These are phyloP conservation scores for Elaeis oleifera DNA, from an alignment of 202 grass and related monocot species.

Conservation along the genomic window DNA sequence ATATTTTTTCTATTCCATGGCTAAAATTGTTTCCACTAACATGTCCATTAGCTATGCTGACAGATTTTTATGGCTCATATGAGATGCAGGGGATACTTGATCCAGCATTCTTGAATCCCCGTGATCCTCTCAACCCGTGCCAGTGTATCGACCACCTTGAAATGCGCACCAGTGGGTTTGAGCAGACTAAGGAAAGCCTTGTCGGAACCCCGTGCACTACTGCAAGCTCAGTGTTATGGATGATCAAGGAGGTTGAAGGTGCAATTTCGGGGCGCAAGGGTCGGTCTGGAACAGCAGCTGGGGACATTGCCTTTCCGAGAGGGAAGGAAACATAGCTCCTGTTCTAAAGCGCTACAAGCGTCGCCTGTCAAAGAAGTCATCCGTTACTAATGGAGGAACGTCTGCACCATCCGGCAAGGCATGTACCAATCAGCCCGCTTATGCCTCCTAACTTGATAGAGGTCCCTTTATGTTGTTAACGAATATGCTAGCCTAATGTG, in stretches of 20 bases:
- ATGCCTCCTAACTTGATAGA: not conserved
- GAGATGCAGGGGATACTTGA: too few species aligned
- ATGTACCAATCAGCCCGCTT: too few species aligned
- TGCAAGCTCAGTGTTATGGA: not conserved
- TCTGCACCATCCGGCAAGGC: too few species aligned
- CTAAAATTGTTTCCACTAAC: too few species aligned
- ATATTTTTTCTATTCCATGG: too few species aligned
- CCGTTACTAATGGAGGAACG: not conserved
- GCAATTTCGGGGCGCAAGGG: not conserved
- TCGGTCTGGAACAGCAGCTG: not conserved
- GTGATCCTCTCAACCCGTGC: too few species aligned
- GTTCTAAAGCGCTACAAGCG: constrained; percentile 12
- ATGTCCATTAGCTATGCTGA: too few species aligned
- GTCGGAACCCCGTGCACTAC: not conserved
- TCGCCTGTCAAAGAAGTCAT: not conserved
- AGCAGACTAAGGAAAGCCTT: not conserved
- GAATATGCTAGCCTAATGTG: too few species aligned
- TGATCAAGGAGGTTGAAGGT: not conserved
- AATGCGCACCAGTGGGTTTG: too few species aligned
- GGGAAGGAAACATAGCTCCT: constrained; percentile 2
- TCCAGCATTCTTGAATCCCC: too few species aligned
- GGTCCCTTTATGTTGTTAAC: not conserved
- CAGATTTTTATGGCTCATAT: too few species aligned
- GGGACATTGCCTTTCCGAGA: not conserved
- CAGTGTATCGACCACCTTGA: too few species aligned